Evolutionary conservation across 768 basidiomycete genomes (phyloP), one percentile per base, ranked within the genome.

Genomic region (Ramaria rubella): DNA sequence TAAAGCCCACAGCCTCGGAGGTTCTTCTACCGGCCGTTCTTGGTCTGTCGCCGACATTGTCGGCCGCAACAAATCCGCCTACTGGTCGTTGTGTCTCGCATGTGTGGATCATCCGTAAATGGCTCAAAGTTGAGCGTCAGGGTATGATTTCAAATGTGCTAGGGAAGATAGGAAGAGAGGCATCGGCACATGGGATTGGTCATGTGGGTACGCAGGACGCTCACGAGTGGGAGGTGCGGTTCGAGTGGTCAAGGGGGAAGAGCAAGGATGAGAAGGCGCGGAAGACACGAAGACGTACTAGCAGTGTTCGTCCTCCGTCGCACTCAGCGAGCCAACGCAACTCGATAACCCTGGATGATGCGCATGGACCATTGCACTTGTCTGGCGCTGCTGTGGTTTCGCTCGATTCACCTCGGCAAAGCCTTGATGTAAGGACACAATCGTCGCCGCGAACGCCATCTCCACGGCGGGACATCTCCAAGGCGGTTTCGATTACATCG

Each of bases 221-320:
- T 1, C n/a, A 72, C 1, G 75, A 73, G 24, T 78, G 89, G 1
- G 87, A 91, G 63, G 81, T 92, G 19, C 71, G 82, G 45, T 86
- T 92, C 66, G 89, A 91, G 69, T 93, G 90, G 90, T 79, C 78
- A 63, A 72, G 86, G 48, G 79, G 78, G 24, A 75, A 72, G 63
- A 64, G 63, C 49, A 66, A 68, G 57, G 60, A 55, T 55, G 57
- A 63, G 64, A 63, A 61, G 60, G 36, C 65, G 63, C 29, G 61
- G 68, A 57, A 61, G 70, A 57, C 45, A 64, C 61, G 46, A 63
- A 58, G 59, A 68, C 63, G 62, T 3, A 63, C 60, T 26, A 61
- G 59, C 55, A 31, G 42, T 67, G 67, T 62, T 63, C 64, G 58
- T 60, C 59, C 26, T 58, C 62, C 63, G 45, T 63, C 49, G 60